Evolutionary conservation across 306 rosid genomes (phyloP).

Genomic region (Quercus cerris): DNA sequence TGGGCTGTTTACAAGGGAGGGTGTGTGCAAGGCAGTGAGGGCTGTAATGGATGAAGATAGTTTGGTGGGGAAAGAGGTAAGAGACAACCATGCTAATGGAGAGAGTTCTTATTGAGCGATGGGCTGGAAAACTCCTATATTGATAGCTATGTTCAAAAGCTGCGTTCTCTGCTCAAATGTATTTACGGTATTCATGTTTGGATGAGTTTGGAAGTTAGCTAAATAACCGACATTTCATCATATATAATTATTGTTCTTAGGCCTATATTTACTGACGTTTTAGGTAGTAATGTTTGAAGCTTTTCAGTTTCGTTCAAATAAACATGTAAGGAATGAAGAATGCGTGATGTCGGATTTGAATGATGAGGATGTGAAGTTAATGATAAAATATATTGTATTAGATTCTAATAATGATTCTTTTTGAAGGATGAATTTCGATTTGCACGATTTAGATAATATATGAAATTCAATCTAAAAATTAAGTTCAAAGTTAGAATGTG

Average conservation of each 20-base stretch:
- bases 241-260: too few species aligned
- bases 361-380: too few species aligned
- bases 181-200: background rate
- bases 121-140: constrained; percentile 48
- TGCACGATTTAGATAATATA: too few species aligned
- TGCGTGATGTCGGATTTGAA: background rate
- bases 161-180: constrained; percentile 23
- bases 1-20: constrained; percentile 46
- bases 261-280: too few species aligned
- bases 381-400: too few species aligned
- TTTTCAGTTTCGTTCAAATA: background rate
- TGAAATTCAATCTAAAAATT: too few species aligned
- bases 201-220: too few species aligned
- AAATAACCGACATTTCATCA: too few species aligned
- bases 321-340: background rate
- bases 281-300: background rate
- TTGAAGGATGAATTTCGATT: too few species aligned
- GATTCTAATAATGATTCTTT: too few species aligned
- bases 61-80: constrained; percentile 36
- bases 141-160: constrained; percentile 38
- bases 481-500: too few species aligned
- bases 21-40: constrained; percentile 42
- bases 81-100: constrained; percentile 45
- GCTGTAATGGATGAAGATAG: constrained; percentile 39
- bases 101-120: constrained; percentile 31